Evolutionary conservation across 768 basidiomycete species (phyloP).

Genomic region (Dentipellis fragilis): DNA sequence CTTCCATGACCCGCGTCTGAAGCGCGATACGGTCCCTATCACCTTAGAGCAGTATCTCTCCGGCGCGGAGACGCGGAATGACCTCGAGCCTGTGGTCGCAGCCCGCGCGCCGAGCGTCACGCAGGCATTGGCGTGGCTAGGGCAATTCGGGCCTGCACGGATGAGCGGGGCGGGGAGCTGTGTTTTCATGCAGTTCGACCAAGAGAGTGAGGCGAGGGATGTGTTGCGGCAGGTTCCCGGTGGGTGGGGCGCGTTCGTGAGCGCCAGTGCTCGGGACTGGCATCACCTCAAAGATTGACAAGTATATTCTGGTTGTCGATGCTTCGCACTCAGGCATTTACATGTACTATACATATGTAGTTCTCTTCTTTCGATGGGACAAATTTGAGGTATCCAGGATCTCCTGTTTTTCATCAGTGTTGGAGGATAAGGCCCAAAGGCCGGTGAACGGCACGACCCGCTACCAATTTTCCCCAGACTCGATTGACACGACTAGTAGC

Average conservation of each 20-base stretch:
- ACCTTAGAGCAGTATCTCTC: background rate
- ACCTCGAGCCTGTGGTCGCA: conserved; percentile 2
- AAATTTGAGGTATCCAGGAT: too few species aligned
- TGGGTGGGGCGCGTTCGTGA: conserved; percentile 3
- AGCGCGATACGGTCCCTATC: background rate
- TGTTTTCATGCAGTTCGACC: background rate
- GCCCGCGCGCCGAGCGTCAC: background rate
- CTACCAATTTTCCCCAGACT: too few species aligned
- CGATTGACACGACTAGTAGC: too few species aligned
- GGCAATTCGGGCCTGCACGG: background rate
- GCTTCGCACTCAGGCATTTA: too few species aligned
- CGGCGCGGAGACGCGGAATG: background rate
- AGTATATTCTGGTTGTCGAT: too few species aligned
- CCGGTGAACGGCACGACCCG: too few species aligned
- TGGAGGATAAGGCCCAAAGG: too few species aligned
- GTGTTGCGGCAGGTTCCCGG: conserved; percentile 1
- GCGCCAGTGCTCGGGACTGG: background rate
- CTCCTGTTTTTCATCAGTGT: too few species aligned
- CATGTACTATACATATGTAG: too few species aligned
- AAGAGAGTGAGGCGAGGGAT: background rate
- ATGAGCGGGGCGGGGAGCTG: conserved; percentile 6
- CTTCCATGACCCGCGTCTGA: background rate
- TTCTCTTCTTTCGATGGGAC: too few species aligned
- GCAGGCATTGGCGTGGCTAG: background rate
- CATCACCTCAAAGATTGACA: background rate